A percentile compares a stretch with the other conserved stretches of the same genome.
These are phyloP conservation scores for Hibiscus tridactylites DNA, from an alignment of 345 rosid species.

Conservation along the genomic window DNA sequence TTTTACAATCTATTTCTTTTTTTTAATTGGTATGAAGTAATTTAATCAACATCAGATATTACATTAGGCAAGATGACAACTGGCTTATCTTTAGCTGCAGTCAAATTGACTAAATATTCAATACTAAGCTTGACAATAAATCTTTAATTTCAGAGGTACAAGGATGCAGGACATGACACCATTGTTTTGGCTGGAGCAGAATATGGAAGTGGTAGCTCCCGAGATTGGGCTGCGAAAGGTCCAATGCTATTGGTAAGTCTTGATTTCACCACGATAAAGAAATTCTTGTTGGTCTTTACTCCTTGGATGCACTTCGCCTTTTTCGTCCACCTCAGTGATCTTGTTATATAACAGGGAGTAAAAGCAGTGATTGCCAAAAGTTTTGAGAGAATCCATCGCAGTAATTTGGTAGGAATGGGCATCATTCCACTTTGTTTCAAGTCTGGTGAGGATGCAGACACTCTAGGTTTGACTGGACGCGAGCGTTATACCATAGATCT, in stretches of 20 bases:
- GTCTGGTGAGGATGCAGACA: conserved; percentile 88
- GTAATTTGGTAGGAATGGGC: conserved; percentile 99
- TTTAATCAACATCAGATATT: neutral
- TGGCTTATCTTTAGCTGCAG: neutral
- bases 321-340: conserved; percentile 1
- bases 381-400: conserved; percentile 95
- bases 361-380: conserved; percentile 97
- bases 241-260: conserved; percentile 78
- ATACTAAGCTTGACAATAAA: neutral
- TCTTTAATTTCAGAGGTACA: conserved; percentile 63
- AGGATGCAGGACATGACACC: conserved; percentile 62
- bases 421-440: conserved; percentile 89
- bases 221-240: conserved; percentile 99
- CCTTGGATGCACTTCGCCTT: neutral
- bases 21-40: neutral
- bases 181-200: conserved; percentile 94
- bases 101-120: neutral
- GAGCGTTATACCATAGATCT: conserved; percentile 87
- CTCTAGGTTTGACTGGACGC: conserved; percentile 79
- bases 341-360: conserved; percentile 55
- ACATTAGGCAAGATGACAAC: neutral
- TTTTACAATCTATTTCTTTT: neutral
- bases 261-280: neutral
- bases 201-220: conserved; percentile 98
- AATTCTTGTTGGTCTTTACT: neutral